A percentile compares a stretch with the other conserved stretches of the same genome.
These are phyloP conservation scores for Yamadazyma trypodendri DNA, from an alignment of 1,139 yeast species.

Conservation along the genomic window DNA sequence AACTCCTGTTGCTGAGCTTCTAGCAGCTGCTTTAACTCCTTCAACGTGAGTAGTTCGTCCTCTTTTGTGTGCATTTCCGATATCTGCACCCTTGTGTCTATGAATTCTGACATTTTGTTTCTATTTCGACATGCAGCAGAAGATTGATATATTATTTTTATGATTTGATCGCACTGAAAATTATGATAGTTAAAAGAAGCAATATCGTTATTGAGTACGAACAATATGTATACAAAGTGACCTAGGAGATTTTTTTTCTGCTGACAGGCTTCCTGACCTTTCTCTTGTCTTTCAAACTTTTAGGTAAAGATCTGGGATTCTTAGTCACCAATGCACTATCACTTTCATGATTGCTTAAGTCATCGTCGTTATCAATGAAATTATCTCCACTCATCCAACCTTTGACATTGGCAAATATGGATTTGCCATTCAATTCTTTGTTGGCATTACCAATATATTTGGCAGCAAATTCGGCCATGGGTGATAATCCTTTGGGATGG, in stretches of 20 bases:
- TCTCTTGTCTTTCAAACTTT: slow-evolving; percentile 8
- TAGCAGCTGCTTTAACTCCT: slow-evolving; percentile 30
- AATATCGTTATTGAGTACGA: no score
- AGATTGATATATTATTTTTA: background rate
- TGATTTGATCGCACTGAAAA: background rate
- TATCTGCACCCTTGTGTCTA: slow-evolving; percentile 1
- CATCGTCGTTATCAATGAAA: slow-evolving; percentile 20
- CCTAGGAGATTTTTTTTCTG: slow-evolving; percentile 10
- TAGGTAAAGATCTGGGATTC: slow-evolving; percentile 12
- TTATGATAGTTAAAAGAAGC: background rate
- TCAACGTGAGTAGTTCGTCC: slow-evolving; percentile 13
- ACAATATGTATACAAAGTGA: background rate
- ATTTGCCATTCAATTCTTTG: slow-evolving; percentile 42
- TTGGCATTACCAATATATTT: slow-evolving; percentile 58
- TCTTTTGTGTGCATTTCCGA: no score
- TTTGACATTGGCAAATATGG: slow-evolving; percentile 61
- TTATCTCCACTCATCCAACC: slow-evolving; percentile 59
- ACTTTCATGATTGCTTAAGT: slow-evolving; percentile 16
- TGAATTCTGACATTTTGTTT: slow-evolving; percentile 3
- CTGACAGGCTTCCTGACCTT: slow-evolving; percentile 18
- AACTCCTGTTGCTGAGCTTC: slow-evolving; percentile 33
- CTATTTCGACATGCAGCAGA: no score
- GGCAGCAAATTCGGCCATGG: slow-evolving; percentile 61
- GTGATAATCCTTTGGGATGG: slow-evolving; percentile 38
- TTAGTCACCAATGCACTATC: slow-evolving; percentile 15